Evolutionary conservation across 306 rosid genomes (phyloP).

Genomic region (Cucurbita moschata): DNA sequence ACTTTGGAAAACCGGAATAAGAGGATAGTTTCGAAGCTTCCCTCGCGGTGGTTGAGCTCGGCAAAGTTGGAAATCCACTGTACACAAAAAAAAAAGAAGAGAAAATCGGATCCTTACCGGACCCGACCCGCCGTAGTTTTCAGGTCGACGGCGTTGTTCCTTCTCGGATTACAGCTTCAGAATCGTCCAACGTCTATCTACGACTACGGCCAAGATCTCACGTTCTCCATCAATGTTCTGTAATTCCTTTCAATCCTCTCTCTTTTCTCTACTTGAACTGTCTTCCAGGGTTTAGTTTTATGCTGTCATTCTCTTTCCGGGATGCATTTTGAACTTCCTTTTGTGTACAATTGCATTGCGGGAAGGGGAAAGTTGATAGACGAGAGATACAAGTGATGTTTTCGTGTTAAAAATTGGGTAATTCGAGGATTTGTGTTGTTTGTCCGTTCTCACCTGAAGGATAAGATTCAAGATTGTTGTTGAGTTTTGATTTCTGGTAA

Average conservation of each 20-base stretch:
- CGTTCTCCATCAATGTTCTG: slow-evolving; percentile 1
- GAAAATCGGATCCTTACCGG: neutral
- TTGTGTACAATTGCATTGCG: neutral
- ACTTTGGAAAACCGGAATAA: neutral
- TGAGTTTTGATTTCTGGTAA: neutral
- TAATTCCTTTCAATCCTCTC: neutral
- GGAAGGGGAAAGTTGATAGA: neutral
- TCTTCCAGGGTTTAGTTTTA: neutral
- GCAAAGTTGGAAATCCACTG: neutral
- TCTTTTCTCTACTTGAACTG: neutral
- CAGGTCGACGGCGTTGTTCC: neutral
- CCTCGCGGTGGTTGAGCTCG: neutral
- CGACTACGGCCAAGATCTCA: neutral
- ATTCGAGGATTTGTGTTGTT: neutral
- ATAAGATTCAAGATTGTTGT: neutral
- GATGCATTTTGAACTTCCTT: neutral
- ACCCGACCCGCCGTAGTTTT: neutral
- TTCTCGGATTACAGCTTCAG: neutral
- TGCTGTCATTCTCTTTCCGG: neutral
- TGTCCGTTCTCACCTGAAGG: neutral
- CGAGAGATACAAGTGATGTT: neutral
- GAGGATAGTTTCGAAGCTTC: neutral
- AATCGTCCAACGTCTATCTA: neutral
- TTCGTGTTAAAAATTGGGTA: neutral
- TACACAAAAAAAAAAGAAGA: neutral